Evolutionary conservation across 2,329 filamentous ascomycete species (phyloP).

Genomic region (Ceratocystis lukuohia): DNA sequence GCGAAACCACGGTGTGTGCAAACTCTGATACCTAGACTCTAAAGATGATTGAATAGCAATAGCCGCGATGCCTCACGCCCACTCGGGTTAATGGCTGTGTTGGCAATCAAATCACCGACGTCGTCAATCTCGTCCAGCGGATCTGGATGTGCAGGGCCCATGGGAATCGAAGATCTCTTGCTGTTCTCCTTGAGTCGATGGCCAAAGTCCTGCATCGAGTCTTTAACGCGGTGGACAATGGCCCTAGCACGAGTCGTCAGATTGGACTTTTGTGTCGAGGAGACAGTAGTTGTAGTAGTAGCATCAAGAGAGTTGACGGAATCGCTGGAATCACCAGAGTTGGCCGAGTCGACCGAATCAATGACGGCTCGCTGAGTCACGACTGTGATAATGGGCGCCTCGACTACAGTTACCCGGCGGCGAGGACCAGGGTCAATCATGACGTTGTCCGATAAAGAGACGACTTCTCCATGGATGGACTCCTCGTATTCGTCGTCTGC

Average conservation of each 20-base stretch:
- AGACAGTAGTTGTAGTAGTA: neutral
- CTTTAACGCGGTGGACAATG: neutral
- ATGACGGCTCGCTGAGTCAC: neutral
- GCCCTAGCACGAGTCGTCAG: neutral
- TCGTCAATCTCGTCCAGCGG: neutral
- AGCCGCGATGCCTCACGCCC: neutral
- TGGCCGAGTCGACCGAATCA: neutral
- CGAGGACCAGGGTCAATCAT: neutral
- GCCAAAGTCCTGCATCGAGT: neutral
- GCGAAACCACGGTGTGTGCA: neutral
- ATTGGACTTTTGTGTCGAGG: neutral
- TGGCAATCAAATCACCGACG: neutral
- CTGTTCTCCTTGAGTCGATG: neutral
- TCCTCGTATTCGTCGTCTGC: neutral
- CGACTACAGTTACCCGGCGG: neutral
- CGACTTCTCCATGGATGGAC: neutral
- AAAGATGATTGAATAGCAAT: neutral
- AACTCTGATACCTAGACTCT: neutral
- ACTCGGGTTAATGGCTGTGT: neutral
- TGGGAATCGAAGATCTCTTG: neutral
- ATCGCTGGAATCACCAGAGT: neutral
- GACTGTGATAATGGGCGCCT: neutral
- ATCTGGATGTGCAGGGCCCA: neutral
- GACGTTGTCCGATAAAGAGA: neutral
- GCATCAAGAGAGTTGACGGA: neutral